These are phyloP conservation scores for Pyronema omphalodes DNA, from an alignment of 495 filamentous ascomycete genomes.

Conservation along the genomic window DNA sequence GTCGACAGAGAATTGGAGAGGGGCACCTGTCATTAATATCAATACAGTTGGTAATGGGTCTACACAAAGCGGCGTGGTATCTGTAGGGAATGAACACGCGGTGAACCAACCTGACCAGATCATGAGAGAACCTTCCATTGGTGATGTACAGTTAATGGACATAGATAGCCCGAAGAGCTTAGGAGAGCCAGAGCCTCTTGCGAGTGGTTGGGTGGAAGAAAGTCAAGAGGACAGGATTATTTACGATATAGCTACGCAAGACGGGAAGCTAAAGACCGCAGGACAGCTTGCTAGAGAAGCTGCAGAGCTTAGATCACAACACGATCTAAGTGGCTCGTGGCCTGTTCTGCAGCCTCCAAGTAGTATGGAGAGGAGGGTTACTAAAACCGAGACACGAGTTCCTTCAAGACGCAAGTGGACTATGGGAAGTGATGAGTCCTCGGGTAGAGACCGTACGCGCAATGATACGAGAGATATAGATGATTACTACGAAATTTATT, in stretches of 20 bases:
- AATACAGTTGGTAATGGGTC: not conserved
- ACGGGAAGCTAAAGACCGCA: slow-evolving; percentile 48
- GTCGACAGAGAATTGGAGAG: not conserved
- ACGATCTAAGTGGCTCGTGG: not conserved
- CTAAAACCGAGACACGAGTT: not conserved
- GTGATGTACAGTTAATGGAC: not conserved
- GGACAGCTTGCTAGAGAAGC: slow-evolving; percentile 32
- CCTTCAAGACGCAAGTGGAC: not conserved
- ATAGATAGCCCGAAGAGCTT: not conserved
- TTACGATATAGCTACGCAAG: slow-evolving; percentile 19
- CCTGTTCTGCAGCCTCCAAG: not conserved
- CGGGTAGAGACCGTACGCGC: not conserved
- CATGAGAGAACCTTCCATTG: slow-evolving; percentile 35
- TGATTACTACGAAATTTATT: not conserved
- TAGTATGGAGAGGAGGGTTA: not conserved
- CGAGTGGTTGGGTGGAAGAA: slow-evolving; percentile 6
- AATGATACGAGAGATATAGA: not conserved
- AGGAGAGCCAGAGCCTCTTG: not conserved
- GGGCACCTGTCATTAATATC: not conserved
- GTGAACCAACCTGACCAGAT: slow-evolving; percentile 40
- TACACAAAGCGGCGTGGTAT: slow-evolving; percentile 29
- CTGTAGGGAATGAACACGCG: slow-evolving; percentile 37
- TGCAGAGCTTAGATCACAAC: slow-evolving; percentile 39
- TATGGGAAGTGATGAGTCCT: no score
- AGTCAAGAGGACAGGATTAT: slow-evolving; percentile 6